Base-by-base conservation (phyloP, 140 eudicot genomes). In the Ambrosia hybrid region DNA sequence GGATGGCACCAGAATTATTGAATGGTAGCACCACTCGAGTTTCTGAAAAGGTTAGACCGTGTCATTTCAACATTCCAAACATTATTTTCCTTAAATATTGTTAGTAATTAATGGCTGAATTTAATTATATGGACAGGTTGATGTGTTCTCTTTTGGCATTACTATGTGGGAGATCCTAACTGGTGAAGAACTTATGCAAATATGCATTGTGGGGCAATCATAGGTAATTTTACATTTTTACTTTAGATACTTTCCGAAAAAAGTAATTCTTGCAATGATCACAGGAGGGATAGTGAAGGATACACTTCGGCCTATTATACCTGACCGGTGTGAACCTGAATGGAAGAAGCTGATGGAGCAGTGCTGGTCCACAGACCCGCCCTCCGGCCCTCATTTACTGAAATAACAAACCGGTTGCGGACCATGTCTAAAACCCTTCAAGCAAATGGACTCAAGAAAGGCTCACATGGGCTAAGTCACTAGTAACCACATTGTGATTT, bases 311-410 rank as follows among this genome's bases (percentile, higher is more conserved):
- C 99, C 99, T 43, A 70, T 85, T 13, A 76, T 91, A 39, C 99
- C 97, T 7, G 86, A 83, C 33, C 78, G 76, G 56, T 91, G 97
- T 61, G 94, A 94, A 62, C 72, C 87, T 1, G 95, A 88, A 63
- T 94, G 99, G 99, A 88, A 72, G 86, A 86, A 83, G 63, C 68
- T 91, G 78, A 91, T 94, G 96, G 97, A 86, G 81, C 86, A 90
- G 43, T 94, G 99, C 74, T 94, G 97, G 99, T 78, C 95, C 6
- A 81, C 81, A 16, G 96, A 94, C 70, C 97, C 9, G 71, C 71
- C 12, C 51, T 64, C 16, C 88, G 99, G 17, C 99, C 97, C 17
- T 83, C 99, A 0, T 94, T 94, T 72, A 79, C 97, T 0, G 92
- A 90, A 59, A 83, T 94, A 33, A 84, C 99, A 11, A 76, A 83